Evolutionary conservation across 805 yeast species (phyloP).

Genomic region (Lachancea sp.): DNA sequence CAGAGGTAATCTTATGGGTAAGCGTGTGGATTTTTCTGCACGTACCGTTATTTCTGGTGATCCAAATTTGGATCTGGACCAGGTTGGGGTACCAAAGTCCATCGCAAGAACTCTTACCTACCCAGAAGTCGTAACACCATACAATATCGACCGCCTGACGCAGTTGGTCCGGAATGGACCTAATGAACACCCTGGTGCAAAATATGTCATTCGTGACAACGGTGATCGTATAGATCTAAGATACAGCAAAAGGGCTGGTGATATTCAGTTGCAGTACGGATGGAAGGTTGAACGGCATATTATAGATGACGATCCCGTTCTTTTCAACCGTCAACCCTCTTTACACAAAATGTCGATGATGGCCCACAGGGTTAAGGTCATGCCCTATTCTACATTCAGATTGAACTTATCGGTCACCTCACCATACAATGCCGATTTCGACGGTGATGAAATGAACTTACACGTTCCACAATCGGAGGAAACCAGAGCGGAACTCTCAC

Average conservation of each 20-base stretch:
- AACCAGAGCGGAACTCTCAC: slow-evolving; percentile 91
- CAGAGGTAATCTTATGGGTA: slow-evolving; percentile 98
- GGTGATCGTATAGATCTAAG: slow-evolving; percentile 98
- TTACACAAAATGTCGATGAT: slow-evolving; percentile 99
- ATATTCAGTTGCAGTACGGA: slow-evolving; percentile 93
- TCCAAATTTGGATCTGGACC: slow-evolving; percentile 94
- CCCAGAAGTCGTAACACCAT: slow-evolving; percentile 97
- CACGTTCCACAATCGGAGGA: slow-evolving; percentile 99
- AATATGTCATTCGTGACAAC: slow-evolving; percentile 94
- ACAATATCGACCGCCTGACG: slow-evolving; percentile 88
- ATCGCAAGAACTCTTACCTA: slow-evolving; percentile 93
- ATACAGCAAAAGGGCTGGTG: slow-evolving; percentile 97
- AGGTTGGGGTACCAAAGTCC: slow-evolving; percentile 97
- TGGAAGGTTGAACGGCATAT: slow-evolving; percentile 99
- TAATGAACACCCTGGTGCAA: slow-evolving; percentile 99
- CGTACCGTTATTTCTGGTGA: slow-evolving; percentile 99
- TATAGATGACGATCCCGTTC: slow-evolving; percentile 95
- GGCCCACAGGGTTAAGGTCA: slow-evolving; percentile 97
- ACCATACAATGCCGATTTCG: slow-evolving; percentile 99
- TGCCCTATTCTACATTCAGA: slow-evolving; percentile 98
- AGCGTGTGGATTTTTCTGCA: slow-evolving; percentile 98
- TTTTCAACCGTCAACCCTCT: slow-evolving; percentile 98
- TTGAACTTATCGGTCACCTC: slow-evolving; percentile 94
- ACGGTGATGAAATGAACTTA: slow-evolving; percentile 99
- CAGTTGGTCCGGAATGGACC: slow-evolving; percentile 96